A percentile compares a stretch with the other conserved stretches of the same genome.
These are phyloP conservation scores for Stagonosporopsis cucurbitacearum DNA, from an alignment of 2,329 filamentous ascomycete genomes.

Conservation along the genomic window DNA sequence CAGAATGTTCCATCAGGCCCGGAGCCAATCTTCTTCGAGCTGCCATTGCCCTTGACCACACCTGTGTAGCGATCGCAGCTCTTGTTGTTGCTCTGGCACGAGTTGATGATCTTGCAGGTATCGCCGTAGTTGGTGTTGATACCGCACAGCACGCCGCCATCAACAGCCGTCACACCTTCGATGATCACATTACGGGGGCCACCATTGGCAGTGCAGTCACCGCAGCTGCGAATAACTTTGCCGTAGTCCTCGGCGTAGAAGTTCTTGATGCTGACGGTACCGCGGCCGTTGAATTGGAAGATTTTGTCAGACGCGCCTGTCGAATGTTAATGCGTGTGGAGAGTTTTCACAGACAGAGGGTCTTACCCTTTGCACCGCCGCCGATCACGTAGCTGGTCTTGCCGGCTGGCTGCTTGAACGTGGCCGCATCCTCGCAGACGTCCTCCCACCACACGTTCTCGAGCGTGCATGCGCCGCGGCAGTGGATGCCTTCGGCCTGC, in stretches of 20 bases:
- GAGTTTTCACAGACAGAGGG: accelerated
- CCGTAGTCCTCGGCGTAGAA: constrained; percentile 32
- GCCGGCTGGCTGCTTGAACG: constrained; percentile 22
- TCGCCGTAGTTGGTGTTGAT: constrained; percentile 55
- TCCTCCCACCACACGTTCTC: constrained; percentile 23
- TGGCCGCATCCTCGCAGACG: constrained; percentile 19
- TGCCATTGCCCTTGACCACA: constrained; percentile 20
- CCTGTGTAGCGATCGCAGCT: constrained; percentile 23
- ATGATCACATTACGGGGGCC: constrained; percentile 51
- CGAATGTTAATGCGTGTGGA: neutral
- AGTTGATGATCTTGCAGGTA: constrained; percentile 24
- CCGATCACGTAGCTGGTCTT: constrained; percentile 24
- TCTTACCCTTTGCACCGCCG: constrained; percentile 25
- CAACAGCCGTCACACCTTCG: constrained; percentile 35
- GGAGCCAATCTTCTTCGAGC: constrained; percentile 18
- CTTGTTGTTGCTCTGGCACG: constrained; percentile 19
- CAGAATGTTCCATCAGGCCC: constrained; percentile 22
- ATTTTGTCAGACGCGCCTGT: constrained; percentile 29
- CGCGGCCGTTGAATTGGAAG: constrained; percentile 34
- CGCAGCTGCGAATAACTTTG: constrained; percentile 25
- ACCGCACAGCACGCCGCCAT: constrained; percentile 32
- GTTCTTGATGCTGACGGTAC: constrained; percentile 28
- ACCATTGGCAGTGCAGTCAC: constrained; percentile 49
- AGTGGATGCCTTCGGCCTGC: constrained; percentile 59
- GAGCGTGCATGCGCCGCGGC: constrained; percentile 53